Evolutionary conservation across 345 rosid genomes (phyloP).

Genomic region (Gossypium raimondii): DNA sequence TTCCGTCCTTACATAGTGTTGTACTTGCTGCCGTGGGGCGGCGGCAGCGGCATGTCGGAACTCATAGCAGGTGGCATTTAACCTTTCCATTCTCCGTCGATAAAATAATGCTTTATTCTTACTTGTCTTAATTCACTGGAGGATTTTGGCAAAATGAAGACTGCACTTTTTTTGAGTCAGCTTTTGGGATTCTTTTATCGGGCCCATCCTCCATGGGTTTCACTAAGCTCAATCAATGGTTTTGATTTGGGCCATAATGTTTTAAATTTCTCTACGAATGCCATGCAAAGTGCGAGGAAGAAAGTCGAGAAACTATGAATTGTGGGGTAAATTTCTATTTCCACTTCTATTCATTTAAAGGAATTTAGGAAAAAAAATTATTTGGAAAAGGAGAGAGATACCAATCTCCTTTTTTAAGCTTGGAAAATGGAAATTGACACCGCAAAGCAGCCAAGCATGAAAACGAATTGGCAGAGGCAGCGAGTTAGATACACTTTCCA

Average conservation of each 20-base stretch:
- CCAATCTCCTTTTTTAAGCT: background rate
- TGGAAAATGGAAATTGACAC: background rate
- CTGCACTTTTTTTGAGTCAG: background rate
- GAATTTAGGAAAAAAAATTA: too few species aligned
- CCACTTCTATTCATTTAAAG: too few species aligned
- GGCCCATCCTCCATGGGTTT: background rate
- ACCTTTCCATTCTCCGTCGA: background rate
- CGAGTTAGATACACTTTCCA: background rate
- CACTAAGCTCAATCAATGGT: too few species aligned
- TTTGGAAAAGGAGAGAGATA: too few species aligned
- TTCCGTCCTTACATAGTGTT: slow-evolving; percentile 26
- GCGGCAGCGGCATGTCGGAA: slow-evolving; percentile 24
- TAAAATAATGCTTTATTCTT: background rate
- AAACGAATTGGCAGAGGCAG: background rate
- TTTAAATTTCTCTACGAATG: background rate
- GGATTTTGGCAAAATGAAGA: slow-evolving; percentile 20
- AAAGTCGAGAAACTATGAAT: too few species aligned
- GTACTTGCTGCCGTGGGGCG: slow-evolving; percentile 13
- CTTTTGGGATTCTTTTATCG: background rate
- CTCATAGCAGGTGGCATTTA: slow-evolving; percentile 30
- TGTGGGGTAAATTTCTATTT: too few species aligned
- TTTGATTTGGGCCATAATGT: background rate
- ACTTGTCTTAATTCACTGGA: background rate
- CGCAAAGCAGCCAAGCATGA: background rate
- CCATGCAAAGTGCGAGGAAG: background rate